Evolutionary conservation across 306 rosid genomes (phyloP).

Genomic region (Malus sylvestris): DNA sequence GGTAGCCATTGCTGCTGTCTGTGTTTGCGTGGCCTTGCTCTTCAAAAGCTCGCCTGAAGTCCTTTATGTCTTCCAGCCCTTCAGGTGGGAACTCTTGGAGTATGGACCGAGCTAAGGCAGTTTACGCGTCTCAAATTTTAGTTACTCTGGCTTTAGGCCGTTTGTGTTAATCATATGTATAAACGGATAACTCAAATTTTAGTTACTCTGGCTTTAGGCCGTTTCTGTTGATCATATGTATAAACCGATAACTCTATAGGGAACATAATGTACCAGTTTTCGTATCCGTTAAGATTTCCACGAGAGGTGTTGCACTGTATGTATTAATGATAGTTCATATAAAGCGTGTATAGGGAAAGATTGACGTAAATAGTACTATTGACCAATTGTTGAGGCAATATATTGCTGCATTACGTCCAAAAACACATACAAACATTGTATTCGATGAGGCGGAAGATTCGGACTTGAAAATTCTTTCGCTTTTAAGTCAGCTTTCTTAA

Average conservation of each 20-base stretch:
- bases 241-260: neutral
- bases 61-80: slow-evolving; percentile 54
- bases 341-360: neutral
- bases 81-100: slow-evolving; percentile 67
- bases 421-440: neutral
- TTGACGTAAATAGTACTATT: neutral
- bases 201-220: neutral
- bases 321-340: neutral
- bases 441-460: no score
- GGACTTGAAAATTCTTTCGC: no score
- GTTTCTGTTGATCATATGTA: neutral
- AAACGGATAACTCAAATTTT: neutral
- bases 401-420: neutral
- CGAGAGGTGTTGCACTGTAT: neutral
- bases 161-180: neutral
- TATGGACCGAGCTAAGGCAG: slow-evolving; percentile 55
- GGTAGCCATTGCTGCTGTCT: slow-evolving; percentile 81
- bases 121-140: neutral
- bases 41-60: slow-evolving; percentile 82
- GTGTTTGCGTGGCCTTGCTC: slow-evolving; percentile 86
- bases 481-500: no score
- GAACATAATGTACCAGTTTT: neutral
- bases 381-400: neutral
- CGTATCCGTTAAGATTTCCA: neutral
- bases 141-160: neutral